A percentile compares a stretch with the other conserved stretches of the same genome.
phyloP scores from a whole-genome alignment of 345 rosid species.

The Boechera stricta region DNA sequence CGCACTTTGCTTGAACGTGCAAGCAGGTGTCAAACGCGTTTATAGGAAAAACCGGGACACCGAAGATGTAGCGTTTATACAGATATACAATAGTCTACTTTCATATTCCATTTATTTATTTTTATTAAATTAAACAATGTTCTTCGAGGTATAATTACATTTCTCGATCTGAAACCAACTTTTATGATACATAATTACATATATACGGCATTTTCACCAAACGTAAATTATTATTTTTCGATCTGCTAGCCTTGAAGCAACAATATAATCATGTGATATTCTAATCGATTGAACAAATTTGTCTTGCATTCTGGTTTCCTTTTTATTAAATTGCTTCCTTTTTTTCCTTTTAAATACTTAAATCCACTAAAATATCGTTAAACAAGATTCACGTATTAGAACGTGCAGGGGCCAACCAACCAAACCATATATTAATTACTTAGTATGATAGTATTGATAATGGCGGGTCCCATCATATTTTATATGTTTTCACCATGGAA shows the following conservation, averaged over 20 bases:
- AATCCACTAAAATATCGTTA: background rate
- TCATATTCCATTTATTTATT: background rate
- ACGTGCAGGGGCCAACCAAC: constrained; percentile 43
- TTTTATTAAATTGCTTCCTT: background rate
- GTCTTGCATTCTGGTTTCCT: background rate
- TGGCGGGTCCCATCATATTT: constrained; percentile 30
- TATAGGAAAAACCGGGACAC: constrained; percentile 21
- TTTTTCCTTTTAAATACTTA: background rate
- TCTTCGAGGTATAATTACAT: background rate
- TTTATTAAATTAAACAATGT: background rate
- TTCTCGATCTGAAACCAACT: background rate
- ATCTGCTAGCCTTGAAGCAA: background rate
- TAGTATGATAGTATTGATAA: background rate
- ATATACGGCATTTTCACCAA: background rate
- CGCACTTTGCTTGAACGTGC: constrained; percentile 34
- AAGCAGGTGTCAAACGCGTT: constrained; percentile 34
- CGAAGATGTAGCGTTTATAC: background rate
- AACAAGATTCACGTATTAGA: constrained; percentile 14
- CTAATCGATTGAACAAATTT: background rate
- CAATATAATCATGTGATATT: background rate
- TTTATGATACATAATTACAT: background rate
- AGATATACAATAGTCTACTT: background rate
- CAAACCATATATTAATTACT: constrained; percentile 4
- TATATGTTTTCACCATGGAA: constrained; percentile 28
- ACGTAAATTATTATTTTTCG: background rate